Base-by-base conservation (phyloP, 2,329 filamentous ascomycete genomes). In the Pestalotiopsis sp. region DNA sequence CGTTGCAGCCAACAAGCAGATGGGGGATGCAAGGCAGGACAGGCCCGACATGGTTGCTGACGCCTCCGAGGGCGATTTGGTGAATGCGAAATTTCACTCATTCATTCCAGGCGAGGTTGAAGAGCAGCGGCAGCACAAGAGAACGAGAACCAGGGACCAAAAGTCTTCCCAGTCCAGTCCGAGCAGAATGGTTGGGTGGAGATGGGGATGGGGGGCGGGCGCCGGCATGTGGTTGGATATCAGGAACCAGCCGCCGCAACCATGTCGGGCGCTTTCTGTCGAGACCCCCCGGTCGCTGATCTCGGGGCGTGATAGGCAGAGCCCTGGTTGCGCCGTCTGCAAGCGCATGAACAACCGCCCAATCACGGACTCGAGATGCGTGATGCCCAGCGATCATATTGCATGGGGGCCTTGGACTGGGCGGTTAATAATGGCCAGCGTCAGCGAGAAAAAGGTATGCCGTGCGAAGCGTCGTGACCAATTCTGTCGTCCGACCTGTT, bases 301-400 rank as follows among this genome's bases (percentile, higher is more conserved):
- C 73, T 73, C 68, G 66, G 67, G 65, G 68, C 66, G 69, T 80
- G 75, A 81, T 81, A 78, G 77, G 78, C 70, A 68, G 71, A 71
- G 57, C 59, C 39, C 7, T 22, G 44, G 71, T 70, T 67, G 71
- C 68, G 72, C 71, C 72, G 72, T 65, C 69, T 72, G 70, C 71
- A 66, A 56, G 70, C 69, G 68, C 69, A 70, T 65, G 64, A 73
- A 70, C 57, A 68, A n/a, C 59, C 52, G 52, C 60, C 82, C 81
- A 84, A 84, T 84, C 73, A 81, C 68, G 67, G 62, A 17, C 62
- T 67, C 58, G 67, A 68, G 59, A 66, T 68, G 70, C 73, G 82
- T 84, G 82, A 83, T 78, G 75, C 75, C 74, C 70, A 64, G 70
- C 71, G 78, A 78, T 77, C 77, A 78, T 77, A 73, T 73, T 80